Evolutionary conservation across 2,329 filamentous ascomycete species (phyloP), one percentile per base, ranked within the genome.

Genomic region (Exophiala dermatitidis): DNA sequence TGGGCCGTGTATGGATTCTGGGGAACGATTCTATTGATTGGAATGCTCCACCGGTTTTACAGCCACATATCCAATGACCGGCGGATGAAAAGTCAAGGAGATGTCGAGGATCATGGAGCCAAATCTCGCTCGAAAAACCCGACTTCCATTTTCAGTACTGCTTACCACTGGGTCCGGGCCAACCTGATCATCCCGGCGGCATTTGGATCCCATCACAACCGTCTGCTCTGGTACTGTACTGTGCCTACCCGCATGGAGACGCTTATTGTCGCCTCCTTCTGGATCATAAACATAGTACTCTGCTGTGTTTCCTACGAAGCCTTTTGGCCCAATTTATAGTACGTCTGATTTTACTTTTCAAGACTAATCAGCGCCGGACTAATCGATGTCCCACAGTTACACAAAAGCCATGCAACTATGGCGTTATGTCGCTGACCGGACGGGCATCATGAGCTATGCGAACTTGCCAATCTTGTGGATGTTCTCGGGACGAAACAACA

Each of bases 401-500:
- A 58, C 60, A n/a, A 41, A 47, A 9, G 36, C 53, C 6, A 41
- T 50, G 12, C 76, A 80, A 58, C 51, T 74, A 3, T 65, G 72
- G 56, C 78, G 82, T 1, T 84, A 82, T 51, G 71, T 81, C 0
- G 78, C 80, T 0, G 82, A 85, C 56, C 76, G 84, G 6, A 83
- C 82, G 0, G 83, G 83, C 0, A 77, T 83, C 32, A 73, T 87
- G 28, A 78, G 81, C 0, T 79, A 83, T 59, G 79, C 78, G 3
- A 84, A 84, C 57, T 74, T 86, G 4, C 80, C 82, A 0, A 62
- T 84, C 2, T 69, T 86, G 0, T 86, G 82, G 82, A 66, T 86
- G 0, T 86, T 87, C 59, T 80, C 78, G 0, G 79, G 80, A 63
- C 73, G 84, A 6, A 88, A 87, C 57, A 85, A 87, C 48, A 62